Conservation (phyloP, 257 asterid species). For the Rehmannia glutinosa region DNA sequence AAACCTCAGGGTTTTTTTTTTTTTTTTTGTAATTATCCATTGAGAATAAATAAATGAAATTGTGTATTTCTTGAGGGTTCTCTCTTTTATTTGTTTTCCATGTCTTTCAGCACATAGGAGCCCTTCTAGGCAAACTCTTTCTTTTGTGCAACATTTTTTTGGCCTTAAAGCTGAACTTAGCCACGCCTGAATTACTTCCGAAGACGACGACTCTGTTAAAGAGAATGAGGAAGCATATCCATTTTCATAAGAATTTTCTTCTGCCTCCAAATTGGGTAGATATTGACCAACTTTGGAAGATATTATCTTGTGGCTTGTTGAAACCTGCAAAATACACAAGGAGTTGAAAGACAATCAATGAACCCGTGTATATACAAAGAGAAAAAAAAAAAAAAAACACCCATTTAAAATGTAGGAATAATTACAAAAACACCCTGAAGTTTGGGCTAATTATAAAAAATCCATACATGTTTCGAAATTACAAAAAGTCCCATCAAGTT, state of each 20-base stretch:
- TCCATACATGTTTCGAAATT: too few species aligned
- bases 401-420: too few species aligned
- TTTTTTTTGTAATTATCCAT: too few species aligned
- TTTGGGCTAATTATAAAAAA: too few species aligned
- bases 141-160: slow-evolving; percentile 47
- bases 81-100: background rate
- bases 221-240: slow-evolving; percentile 30
- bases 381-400: too few species aligned
- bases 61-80: background rate
- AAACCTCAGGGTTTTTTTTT: too few species aligned
- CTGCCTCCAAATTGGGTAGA: slow-evolving; percentile 11
- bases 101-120: slow-evolving; percentile 38
- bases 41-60: slow-evolving; percentile 1
- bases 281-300: slow-evolving; percentile 18
- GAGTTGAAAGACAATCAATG: too few species aligned
- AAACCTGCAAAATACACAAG: slow-evolving; percentile 45
- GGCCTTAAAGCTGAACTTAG: slow-evolving; percentile 35
- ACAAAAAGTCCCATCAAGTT: too few species aligned
- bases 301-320: slow-evolving; percentile 15
- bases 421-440: too few species aligned
- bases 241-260: slow-evolving; percentile 22
- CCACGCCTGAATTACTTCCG: slow-evolving; percentile 50
- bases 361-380: too few species aligned
- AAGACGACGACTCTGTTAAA: slow-evolving; percentile 31
- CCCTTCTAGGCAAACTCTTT: slow-evolving; percentile 58